Percentiles rank a stretch among this genome's conserved stretches.
Conservation (phyloP, 805 yeast genomes). For the Saccharomyces kudriavzevii region DNA sequence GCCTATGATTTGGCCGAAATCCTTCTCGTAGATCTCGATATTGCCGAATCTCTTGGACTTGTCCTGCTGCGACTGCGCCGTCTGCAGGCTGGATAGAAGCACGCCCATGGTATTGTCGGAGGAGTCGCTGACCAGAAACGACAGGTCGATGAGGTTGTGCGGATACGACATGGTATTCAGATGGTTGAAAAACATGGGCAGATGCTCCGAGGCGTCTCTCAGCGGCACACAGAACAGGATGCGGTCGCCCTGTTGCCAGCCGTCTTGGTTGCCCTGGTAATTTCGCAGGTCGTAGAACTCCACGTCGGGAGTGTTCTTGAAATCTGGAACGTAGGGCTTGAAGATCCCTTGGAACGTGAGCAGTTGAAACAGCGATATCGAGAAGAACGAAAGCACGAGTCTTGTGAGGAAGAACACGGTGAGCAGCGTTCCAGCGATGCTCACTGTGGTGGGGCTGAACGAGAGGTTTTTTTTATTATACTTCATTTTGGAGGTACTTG, state of each 20-base stretch:
- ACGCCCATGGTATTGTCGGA: slow-evolving; percentile 78
- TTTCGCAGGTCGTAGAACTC: slow-evolving; percentile 66
- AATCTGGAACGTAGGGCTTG: slow-evolving; percentile 31
- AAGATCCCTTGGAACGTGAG: slow-evolving; percentile 4
- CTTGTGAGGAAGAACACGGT: slow-evolving; percentile 1
- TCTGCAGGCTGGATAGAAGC: slow-evolving; percentile 47
- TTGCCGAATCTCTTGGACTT: slow-evolving; percentile 62
- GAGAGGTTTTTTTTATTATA: slow-evolving; percentile 2
- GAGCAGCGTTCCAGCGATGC: slow-evolving; percentile 10
- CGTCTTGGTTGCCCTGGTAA: slow-evolving; percentile 57
- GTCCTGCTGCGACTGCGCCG: slow-evolving; percentile 60
- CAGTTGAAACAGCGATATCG: not conserved
- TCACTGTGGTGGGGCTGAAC: slow-evolving; percentile 6
- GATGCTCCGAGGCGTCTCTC: slow-evolving; percentile 84
- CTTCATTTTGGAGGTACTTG: slow-evolving; percentile 4
- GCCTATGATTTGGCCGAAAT: slow-evolving; percentile 88
- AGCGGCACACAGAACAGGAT: slow-evolving; percentile 81
- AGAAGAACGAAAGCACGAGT: not conserved
- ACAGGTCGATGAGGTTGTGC: slow-evolving; percentile 71
- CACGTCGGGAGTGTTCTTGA: slow-evolving; percentile 35
- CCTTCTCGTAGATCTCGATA: slow-evolving; percentile 82
- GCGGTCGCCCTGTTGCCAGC: slow-evolving; percentile 75
- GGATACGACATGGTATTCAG: slow-evolving; percentile 77
- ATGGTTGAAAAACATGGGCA: slow-evolving; percentile 83
- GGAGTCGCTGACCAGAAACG: slow-evolving; percentile 86